Base-by-base conservation (phyloP, 768 basidiomycete genomes). In the Pulveroboletus ravenelii region DNA sequence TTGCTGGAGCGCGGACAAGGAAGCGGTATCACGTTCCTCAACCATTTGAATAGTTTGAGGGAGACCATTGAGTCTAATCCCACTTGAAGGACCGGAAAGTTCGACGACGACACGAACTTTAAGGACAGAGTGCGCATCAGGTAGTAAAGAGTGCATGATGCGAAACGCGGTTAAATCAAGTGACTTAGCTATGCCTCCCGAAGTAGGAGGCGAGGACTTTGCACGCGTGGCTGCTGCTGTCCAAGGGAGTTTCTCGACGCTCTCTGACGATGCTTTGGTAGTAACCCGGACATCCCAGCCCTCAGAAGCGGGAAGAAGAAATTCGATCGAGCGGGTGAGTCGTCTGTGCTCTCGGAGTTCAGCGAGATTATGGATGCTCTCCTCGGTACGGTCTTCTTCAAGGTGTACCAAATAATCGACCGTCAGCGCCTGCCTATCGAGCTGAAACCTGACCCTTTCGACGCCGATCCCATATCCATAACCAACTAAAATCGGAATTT, bases 271-370 rank as follows among this genome's bases (percentile, higher is more conserved):
- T 6, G 85, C 87, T 63, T 79, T 85, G 27, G 82, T 81, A 5
- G 84, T 77, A 25, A 95, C 72, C 58, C 86, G 90, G 1, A 93
- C 79, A 59, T 93, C 92, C 93, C 90, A 97, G 25, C 90, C 87
- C 54, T 87, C 84, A 15, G 74, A 70, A 2, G 80, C 74, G 4
- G 90, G 89, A 30, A 97, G 67, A n/a, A 82, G 71, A 60, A 85
- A 89, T 71, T 96, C 89, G 41, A 94, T 74, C 2, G 87, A 82
- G 35, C 92, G 78, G 17, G 82, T 84, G 15, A 91, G 72, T 38
- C 89, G 77, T 48, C 79, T 74, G 48, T 80, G 78, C 62, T 90
- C 91, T 39, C 82, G 80, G 15, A 90, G 67, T 48, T 85, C 86
- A 38, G 87, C 84, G 51, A 87, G 66, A 46, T 78, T 82, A 27